Percentiles rank a stretch among this genome's conserved stretches.
phyloP scores from a whole-genome alignment of 1,284 basidiomycete genomes.

The Sporisorium scitamineum region DNA sequence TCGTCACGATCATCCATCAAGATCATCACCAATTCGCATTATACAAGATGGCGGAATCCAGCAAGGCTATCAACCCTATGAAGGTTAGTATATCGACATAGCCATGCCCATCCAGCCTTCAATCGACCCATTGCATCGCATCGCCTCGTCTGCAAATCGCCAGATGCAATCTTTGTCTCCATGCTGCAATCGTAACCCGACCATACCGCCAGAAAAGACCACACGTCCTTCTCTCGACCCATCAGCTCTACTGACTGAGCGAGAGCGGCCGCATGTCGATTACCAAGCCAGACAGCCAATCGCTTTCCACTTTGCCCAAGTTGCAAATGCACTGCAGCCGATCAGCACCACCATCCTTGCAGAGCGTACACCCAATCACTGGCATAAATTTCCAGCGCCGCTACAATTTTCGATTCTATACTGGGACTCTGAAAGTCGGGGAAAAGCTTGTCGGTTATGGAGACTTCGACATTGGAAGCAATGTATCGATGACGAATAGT shows the following conservation, averaged over 20 bases:
- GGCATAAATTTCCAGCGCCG: background rate
- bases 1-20: conserved; percentile 58
- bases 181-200: background rate
- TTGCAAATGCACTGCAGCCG: background rate
- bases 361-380: background rate
- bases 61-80: conserved; percentile 69
- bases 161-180: background rate
- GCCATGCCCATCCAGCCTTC: background rate
- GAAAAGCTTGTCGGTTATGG: background rate
- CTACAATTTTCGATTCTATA: no score
- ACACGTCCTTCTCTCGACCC: background rate
- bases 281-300: no score
- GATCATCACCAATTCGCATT: conserved; percentile 33
- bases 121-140: conserved; percentile 5
- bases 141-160: conserved; percentile 10
- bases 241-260: background rate
- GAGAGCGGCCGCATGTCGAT: no score
- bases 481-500: background rate
- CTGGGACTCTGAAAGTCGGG: no score
- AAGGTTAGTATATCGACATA: conserved; percentile 57
- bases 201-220: background rate
- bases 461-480: background rate
- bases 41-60: conserved; percentile 66
- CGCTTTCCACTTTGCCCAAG: no score
- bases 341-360: background rate